Evolutionary conservation across 2,329 filamentous ascomycete genomes (phyloP).

Genomic region (Pyrenochaeta sp.): DNA sequence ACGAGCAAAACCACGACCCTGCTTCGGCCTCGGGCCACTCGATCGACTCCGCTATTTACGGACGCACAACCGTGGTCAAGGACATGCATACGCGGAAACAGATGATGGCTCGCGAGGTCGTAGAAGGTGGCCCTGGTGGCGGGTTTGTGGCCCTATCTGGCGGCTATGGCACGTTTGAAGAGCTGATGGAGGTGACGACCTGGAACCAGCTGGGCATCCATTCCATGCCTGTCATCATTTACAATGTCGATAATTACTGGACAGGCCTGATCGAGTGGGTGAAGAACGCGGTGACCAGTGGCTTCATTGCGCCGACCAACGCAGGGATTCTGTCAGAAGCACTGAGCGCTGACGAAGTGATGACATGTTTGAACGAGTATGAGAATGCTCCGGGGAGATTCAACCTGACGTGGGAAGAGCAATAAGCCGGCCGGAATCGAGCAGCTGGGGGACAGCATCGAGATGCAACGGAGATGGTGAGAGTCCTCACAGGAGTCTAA

Average conservation of each 20-base stretch:
- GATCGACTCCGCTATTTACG: constrained; percentile 74
- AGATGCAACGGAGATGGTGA: too few relatives aligned
- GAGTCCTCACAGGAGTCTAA: too few relatives aligned
- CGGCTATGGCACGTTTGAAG: constrained; percentile 94
- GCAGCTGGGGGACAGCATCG: too few relatives aligned
- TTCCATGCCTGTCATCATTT: constrained; percentile 74
- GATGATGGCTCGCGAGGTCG: constrained; percentile 89
- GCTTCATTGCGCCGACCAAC: constrained; percentile 78
- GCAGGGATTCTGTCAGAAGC: constrained; percentile 82
- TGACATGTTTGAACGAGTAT: constrained; percentile 76
- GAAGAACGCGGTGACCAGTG: constrained; percentile 74
- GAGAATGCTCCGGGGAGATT: constrained; percentile 77
- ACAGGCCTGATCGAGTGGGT: constrained; percentile 87
- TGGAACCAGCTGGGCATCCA: constrained; percentile 99
- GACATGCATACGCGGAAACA: constrained; percentile 98
- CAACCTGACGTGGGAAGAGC: constrained; percentile 79
- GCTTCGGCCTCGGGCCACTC: constrained; percentile 41
- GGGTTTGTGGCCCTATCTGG: constrained; percentile 90
- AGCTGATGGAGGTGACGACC: constrained; percentile 88
- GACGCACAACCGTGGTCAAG: constrained; percentile 84
- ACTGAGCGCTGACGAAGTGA: constrained; percentile 73
- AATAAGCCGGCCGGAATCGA: constrained; percentile 16
- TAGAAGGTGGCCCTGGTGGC: constrained; percentile 79
- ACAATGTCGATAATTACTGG: constrained; percentile 93
- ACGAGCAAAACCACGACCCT: constrained; percentile 71